A percentile compares a stretch with the other conserved stretches of the same genome.
Conservation (phyloP, 768 basidiomycete genomes). For the Candolleomyces aberdarensis region DNA sequence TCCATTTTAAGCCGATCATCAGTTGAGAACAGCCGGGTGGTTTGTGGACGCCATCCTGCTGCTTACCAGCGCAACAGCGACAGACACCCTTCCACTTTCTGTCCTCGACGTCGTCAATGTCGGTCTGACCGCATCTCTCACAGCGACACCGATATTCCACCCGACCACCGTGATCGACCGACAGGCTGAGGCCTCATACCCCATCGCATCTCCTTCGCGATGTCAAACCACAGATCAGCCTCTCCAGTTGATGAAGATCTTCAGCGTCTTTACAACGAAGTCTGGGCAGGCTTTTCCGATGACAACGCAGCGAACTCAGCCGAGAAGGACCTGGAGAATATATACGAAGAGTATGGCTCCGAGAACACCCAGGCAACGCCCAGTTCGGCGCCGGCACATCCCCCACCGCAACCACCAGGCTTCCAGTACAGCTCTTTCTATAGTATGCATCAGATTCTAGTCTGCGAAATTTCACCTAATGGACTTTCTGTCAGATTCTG, state of each 20-base stretch:
- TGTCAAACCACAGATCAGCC: slow-evolving; percentile 13
- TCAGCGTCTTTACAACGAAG: slow-evolving; percentile 71
- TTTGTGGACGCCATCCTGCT: neutral
- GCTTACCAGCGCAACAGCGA: neutral
- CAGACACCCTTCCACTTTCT: neutral
- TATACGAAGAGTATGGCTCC: slow-evolving; percentile 33
- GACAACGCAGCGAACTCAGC: slow-evolving; percentile 25
- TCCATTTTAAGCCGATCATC: neutral
- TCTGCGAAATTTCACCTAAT: neutral
- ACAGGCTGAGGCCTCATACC: no score
- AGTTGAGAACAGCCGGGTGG: neutral
- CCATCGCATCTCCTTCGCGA: neutral
- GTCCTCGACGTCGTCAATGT: neutral
- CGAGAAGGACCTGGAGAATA: slow-evolving; percentile 35
- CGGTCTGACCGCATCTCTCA: neutral
- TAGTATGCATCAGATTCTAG: neutral
- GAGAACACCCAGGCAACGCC: neutral
- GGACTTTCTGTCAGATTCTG: neutral
- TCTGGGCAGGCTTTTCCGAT: slow-evolving; percentile 65
- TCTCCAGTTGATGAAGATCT: slow-evolving; percentile 68
- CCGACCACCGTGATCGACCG: neutral
- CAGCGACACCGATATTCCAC: neutral
- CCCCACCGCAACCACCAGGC: neutral
- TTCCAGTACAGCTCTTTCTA: neutral
- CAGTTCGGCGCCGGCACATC: neutral